Conservation (phyloP, 1,139 yeast species). For the Candida tropicalis region DNA sequence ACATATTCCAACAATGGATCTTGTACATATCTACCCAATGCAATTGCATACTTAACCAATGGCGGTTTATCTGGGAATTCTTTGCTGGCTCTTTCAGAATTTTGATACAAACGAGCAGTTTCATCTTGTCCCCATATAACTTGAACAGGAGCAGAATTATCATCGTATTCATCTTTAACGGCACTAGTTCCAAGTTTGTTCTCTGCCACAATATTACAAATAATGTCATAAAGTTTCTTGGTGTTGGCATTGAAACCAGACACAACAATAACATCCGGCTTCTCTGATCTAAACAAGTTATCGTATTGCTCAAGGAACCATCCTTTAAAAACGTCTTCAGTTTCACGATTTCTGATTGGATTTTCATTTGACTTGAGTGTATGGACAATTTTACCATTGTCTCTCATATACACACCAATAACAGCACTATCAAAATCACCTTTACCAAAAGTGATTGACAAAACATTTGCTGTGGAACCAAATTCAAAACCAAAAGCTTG, state of each 20-base stretch:
- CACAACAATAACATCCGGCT: conserved; percentile 88
- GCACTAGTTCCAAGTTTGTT: conserved; percentile 55
- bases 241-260: conserved; percentile 85
- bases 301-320: conserved; percentile 27
- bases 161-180: conserved; percentile 45
- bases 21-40: conserved; percentile 87
- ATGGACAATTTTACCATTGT: conserved; percentile 77
- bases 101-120: conserved; percentile 86
- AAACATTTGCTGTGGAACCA: conserved; percentile 83
- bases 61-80: conserved; percentile 91
- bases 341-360: conserved; percentile 61
- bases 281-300: conserved; percentile 25
- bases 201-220: conserved; percentile 59
- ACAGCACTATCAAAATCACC: conserved; percentile 88
- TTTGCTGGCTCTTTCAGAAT: conserved; percentile 69
- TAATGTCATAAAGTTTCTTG: conserved; percentile 58
- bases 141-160: conserved; percentile 47
- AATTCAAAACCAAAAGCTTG: conserved; percentile 75
- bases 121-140: conserved; percentile 91
- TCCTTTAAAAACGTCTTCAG: conserved; percentile 57
- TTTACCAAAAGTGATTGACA: conserved; percentile 83
- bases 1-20: conserved; percentile 89
- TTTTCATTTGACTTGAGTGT: conserved; percentile 76
- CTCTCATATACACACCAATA: conserved; percentile 76
- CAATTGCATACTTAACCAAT: conserved; percentile 83